Evolutionary conservation across 2,329 filamentous ascomycete species (phyloP).

Genomic region (Fusarium sp.): DNA sequence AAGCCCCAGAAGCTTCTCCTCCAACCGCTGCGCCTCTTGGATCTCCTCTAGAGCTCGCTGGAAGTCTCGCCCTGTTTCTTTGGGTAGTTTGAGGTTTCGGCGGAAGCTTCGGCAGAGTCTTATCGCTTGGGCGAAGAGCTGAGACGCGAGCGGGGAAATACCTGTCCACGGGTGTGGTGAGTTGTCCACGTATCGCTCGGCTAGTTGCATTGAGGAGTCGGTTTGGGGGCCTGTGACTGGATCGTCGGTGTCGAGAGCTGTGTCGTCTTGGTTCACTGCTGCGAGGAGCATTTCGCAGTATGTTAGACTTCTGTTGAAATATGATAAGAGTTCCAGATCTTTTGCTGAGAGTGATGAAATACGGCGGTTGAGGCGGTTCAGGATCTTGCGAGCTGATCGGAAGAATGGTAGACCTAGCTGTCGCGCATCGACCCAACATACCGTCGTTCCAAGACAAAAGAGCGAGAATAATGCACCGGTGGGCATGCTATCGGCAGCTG

Average conservation of each 20-base stretch:
- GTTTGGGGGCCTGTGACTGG: background rate
- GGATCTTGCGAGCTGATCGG: slow-evolving; percentile 39
- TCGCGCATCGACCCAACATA: slow-evolving; percentile 51
- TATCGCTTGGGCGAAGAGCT: slow-evolving; percentile 48
- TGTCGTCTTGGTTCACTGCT: slow-evolving; percentile 45
- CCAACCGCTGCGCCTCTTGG: slow-evolving; percentile 43
- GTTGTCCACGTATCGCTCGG: slow-evolving; percentile 22
- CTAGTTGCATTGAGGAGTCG: slow-evolving; percentile 21
- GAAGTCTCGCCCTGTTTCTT: slow-evolving; percentile 43
- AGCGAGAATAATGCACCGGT: slow-evolving; percentile 49
- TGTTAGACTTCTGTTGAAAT: slow-evolving; percentile 50
- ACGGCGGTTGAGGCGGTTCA: slow-evolving; percentile 39
- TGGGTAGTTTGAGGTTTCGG: slow-evolving; percentile 23
- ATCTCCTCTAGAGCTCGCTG: slow-evolving; percentile 36
- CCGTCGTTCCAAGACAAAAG: slow-evolving; percentile 51
- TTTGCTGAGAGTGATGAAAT: slow-evolving; percentile 12
- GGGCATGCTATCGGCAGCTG: slow-evolving; percentile 39
- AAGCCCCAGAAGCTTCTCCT: slow-evolving; percentile 46
- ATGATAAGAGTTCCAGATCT: slow-evolving; percentile 44
- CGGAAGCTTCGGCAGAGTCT: slow-evolving; percentile 49
- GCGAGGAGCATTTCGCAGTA: slow-evolving; percentile 55
- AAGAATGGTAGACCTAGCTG: slow-evolving; percentile 47
- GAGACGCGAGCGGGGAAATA: slow-evolving; percentile 45
- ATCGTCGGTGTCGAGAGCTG: background rate
- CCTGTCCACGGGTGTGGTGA: slow-evolving; percentile 51